Conservation (phyloP, 2,329 filamentous ascomycete species). For the Colletotrichum phormii region DNA sequence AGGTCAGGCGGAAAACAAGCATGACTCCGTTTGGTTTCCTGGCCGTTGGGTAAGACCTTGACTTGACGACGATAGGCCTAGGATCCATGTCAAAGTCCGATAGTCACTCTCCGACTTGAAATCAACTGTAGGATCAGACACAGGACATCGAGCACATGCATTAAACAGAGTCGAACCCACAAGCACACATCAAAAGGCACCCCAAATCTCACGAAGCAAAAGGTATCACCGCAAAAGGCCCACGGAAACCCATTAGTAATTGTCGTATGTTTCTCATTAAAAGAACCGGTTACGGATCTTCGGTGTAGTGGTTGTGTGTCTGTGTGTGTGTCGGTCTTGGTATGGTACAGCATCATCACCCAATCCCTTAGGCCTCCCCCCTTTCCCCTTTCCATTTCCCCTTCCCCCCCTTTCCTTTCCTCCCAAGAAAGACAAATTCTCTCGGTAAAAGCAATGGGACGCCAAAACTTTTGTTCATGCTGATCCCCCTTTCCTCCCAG, state of each 20-base stretch:
- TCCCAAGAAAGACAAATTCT: constrained; percentile 11
- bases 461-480: constrained; percentile 36
- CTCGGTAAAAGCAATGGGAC: constrained; percentile 32
- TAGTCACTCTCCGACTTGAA: background rate
- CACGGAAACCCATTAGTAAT: constrained; percentile 16
- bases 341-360: constrained; percentile 37
- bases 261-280: constrained; percentile 36
- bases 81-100: too few species aligned
- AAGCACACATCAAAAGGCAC: background rate
- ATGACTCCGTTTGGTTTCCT: too few species aligned
- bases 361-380: constrained; percentile 7
- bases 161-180: too few species aligned
- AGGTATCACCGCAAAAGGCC: background rate
- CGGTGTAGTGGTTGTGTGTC: constrained; percentile 21
- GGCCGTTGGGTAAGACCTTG: too few species aligned
- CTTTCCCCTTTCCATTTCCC: background rate
- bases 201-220: background rate
- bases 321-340: constrained; percentile 18
- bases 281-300: constrained; percentile 30
- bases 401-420: constrained; percentile 15
- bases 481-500: constrained; percentile 25
- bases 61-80: too few species aligned
- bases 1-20: too few species aligned
- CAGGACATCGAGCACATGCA: too few species aligned
- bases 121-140: too few species aligned